A percentile compares a stretch with the other conserved stretches of the same genome.
Evolutionary conservation across 495 filamentous ascomycete genomes (phyloP).

Genomic region (Rusavskia elegans): DNA sequence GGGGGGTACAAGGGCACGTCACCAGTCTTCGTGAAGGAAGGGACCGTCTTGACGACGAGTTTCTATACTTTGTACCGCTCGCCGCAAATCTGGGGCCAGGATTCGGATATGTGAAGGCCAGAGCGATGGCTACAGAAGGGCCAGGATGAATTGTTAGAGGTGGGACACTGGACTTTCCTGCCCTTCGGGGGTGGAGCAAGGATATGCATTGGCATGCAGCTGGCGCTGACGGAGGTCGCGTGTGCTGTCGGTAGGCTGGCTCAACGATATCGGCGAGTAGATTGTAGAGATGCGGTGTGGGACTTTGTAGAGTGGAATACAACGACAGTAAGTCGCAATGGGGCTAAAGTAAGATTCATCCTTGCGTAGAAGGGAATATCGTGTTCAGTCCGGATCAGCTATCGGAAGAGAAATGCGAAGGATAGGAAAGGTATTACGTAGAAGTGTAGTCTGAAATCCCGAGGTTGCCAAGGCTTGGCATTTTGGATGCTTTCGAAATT

Average conservation of each 20-base stretch:
- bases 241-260: slow-evolving; percentile 23
- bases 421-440: no score
- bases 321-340: slow-evolving; percentile 12
- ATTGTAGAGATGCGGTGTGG: slow-evolving; percentile 2
- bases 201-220: slow-evolving; percentile 8
- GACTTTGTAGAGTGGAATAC: slow-evolving; percentile 7
- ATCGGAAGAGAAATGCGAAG: no score
- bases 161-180: slow-evolving; percentile 13
- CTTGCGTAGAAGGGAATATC: no score
- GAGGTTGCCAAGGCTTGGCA: no score
- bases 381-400: no score
- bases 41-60: slow-evolving; percentile 26
- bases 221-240: slow-evolving; percentile 18
- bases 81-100: slow-evolving; percentile 30
- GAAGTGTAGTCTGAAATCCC: no score
- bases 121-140: slow-evolving; percentile 36
- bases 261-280: slow-evolving; percentile 18
- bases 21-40: slow-evolving; percentile 25
- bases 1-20: slow-evolving; percentile 23
- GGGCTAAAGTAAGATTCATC: slow-evolving; percentile 11
- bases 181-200: slow-evolving; percentile 10
- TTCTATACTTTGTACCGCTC: slow-evolving; percentile 36
- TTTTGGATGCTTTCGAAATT: no score
- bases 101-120: slow-evolving; percentile 33
- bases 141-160: slow-evolving; percentile 6